Percentiles rank a stretch among this genome's conserved stretches.
Conservation (phyloP, 345 rosid genomes). For the Euclidium syriacum region DNA sequence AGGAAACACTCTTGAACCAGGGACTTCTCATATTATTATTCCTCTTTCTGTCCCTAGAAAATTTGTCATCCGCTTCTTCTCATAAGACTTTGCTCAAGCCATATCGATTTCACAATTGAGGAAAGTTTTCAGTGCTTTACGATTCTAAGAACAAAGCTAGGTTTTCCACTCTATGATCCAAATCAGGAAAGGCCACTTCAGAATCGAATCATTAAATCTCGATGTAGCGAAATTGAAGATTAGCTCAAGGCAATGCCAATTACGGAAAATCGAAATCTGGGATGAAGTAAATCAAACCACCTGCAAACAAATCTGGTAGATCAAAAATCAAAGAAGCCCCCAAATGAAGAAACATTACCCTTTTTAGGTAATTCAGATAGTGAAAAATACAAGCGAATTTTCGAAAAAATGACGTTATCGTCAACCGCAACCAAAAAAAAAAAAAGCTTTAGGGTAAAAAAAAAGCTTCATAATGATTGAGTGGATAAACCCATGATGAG, state of each 20-base stretch:
- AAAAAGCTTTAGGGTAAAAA: too few species aligned
- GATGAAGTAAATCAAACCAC: slow-evolving; percentile 22
- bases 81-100: slow-evolving; percentile 29
- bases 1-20: slow-evolving; percentile 55
- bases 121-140: slow-evolving; percentile 2
- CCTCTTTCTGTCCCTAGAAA: slow-evolving; percentile 30
- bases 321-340: slow-evolving; percentile 24
- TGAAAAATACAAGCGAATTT: not conserved
- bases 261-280: slow-evolving; percentile 12
- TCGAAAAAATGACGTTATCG: not conserved
- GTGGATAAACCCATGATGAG: slow-evolving; percentile 27
- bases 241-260: slow-evolving; percentile 24
- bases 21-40: slow-evolving; percentile 79
- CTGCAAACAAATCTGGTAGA: slow-evolving; percentile 36
- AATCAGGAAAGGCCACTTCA: slow-evolving; percentile 14
- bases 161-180: slow-evolving; percentile 26
- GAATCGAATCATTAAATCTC: slow-evolving; percentile 4
- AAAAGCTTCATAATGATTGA: slow-evolving; percentile 12
- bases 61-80: slow-evolving; percentile 34
- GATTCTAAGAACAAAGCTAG: not conserved
- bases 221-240: slow-evolving; percentile 14
- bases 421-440: not conserved
- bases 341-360: slow-evolving; percentile 11
- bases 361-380: slow-evolving; percentile 6
- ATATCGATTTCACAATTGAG: not conserved